Evolutionary conservation across 805 yeast genomes (phyloP).

Genomic region (Deakozyma indianensis): DNA sequence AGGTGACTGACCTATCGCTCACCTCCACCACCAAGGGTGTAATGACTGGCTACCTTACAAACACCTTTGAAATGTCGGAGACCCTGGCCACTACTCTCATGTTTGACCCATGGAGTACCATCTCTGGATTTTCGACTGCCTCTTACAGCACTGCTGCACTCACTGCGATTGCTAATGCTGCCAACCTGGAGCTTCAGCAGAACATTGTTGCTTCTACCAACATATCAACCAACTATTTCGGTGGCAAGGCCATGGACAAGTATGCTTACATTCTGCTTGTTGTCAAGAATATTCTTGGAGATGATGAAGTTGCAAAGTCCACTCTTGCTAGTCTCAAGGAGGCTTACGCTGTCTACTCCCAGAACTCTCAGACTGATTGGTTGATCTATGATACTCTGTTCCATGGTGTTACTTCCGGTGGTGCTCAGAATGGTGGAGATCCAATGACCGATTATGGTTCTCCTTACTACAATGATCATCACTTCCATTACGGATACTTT

Average conservation of each 20-base stretch:
- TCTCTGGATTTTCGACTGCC: conserved; percentile 27
- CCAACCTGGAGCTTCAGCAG: conserved; percentile 36
- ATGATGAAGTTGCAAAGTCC: conserved; percentile 33
- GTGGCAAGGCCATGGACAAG: conserved; percentile 81
- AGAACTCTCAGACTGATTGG: conserved; percentile 57
- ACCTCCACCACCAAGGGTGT: conserved; percentile 36
- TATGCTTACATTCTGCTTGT: conserved; percentile 77
- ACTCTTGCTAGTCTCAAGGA: conserved; percentile 45
- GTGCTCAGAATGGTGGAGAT: conserved; percentile 20
- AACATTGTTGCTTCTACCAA: conserved; percentile 46
- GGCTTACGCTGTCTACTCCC: conserved; percentile 56
- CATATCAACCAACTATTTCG: conserved; percentile 75
- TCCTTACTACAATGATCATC: conserved; percentile 73
- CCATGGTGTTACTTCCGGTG: conserved; percentile 22
- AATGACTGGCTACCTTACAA: conserved; percentile 23
- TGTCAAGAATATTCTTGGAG: conserved; percentile 48
- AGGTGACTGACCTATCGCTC: conserved; percentile 20
- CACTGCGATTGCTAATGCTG: conserved; percentile 30
- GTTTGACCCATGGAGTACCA: conserved; percentile 48
- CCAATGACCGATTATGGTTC: conserved; percentile 58
- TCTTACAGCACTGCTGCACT: conserved; percentile 25
- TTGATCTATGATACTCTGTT: conserved; percentile 66
- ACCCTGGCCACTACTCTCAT: conserved; percentile 28
- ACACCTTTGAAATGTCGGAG: conserved; percentile 21
- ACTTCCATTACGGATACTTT: conserved; percentile 76